Percentiles rank a stretch among this genome's conserved stretches.
These are phyloP conservation scores for Magnolia officinalis DNA, from an alignment of 164 flowering plant genomes.

Conservation along the genomic window DNA sequence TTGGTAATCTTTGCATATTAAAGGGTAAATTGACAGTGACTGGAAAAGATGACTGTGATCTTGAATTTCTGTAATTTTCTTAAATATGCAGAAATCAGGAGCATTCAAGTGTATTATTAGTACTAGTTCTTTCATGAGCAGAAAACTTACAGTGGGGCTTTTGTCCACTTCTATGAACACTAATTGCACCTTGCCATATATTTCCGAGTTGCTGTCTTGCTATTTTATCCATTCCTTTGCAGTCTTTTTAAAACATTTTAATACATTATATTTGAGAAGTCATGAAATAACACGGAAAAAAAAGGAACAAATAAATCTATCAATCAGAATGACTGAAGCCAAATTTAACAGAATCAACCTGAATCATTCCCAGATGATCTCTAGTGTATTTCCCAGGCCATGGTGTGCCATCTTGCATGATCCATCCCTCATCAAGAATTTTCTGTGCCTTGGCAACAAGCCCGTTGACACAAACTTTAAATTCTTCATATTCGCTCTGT, in stretches of 20 bases:
- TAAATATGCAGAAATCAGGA: too few relatives aligned
- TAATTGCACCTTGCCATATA: too few relatives aligned
- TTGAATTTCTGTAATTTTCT: too few relatives aligned
- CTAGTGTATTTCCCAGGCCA: conserved; percentile 67
- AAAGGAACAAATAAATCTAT: background rate
- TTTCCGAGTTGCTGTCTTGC: too few relatives aligned
- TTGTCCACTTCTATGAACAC: too few relatives aligned
- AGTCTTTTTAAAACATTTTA: background rate
- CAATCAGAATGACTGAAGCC: background rate
- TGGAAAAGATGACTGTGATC: too few relatives aligned
- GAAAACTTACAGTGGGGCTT: too few relatives aligned
- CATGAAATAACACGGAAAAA: background rate
- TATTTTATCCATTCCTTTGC: too few relatives aligned
- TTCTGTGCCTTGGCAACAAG: conserved; percentile 44
- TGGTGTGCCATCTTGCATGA: conserved; percentile 56
- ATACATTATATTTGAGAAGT: background rate
- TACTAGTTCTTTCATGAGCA: too few relatives aligned
- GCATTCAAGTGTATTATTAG: too few relatives aligned
- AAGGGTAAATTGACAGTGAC: too few relatives aligned
- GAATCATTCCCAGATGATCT: conserved; percentile 69
- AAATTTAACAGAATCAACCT: conserved; percentile 25
- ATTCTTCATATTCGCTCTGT: conserved; percentile 61
- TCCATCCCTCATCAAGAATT: conserved; percentile 49
- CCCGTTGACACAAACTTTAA: conserved; percentile 46
- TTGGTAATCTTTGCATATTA: too few relatives aligned